Evolutionary conservation across 169 alveolate species (phyloP).

Genomic region (Perkinsus olseni): DNA sequence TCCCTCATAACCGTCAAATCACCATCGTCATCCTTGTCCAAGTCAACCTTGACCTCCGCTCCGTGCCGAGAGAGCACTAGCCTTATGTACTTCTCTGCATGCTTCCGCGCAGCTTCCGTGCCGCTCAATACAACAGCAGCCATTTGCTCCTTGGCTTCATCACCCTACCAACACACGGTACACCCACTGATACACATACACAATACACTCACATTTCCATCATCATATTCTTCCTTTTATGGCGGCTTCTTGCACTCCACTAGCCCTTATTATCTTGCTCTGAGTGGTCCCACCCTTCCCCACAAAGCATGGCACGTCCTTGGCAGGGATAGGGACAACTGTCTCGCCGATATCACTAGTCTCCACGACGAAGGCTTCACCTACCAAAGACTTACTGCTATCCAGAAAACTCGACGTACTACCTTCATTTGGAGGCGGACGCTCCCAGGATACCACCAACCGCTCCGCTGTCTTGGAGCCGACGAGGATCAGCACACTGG

Average conservation of each 20-base stretch:
- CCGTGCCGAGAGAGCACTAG: not conserved
- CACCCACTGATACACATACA: not conserved
- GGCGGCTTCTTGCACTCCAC: not conserved
- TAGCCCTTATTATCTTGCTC: not conserved
- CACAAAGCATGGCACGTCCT: not conserved
- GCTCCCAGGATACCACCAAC: not conserved
- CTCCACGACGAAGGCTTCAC: not conserved
- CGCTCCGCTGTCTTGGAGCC: not conserved
- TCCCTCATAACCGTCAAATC: not conserved
- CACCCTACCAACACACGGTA: not conserved
- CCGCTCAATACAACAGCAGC: not conserved
- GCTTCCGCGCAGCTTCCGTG: not conserved
- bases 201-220: not conserved
- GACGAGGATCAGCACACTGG: not conserved
- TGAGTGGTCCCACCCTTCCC: not conserved
- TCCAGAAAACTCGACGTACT: not conserved
- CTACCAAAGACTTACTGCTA: not conserved
- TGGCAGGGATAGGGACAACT: not conserved
- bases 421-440: not conserved
- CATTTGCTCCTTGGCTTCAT: not conserved
- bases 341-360: not conserved
- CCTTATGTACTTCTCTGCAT: not conserved
- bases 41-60: not conserved
- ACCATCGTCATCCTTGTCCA: not conserved
- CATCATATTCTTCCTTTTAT: not conserved